These are phyloP conservation scores for Fomes fomentarius DNA, from an alignment of 1,284 basidiomycete species.

Conservation along the genomic window DNA sequence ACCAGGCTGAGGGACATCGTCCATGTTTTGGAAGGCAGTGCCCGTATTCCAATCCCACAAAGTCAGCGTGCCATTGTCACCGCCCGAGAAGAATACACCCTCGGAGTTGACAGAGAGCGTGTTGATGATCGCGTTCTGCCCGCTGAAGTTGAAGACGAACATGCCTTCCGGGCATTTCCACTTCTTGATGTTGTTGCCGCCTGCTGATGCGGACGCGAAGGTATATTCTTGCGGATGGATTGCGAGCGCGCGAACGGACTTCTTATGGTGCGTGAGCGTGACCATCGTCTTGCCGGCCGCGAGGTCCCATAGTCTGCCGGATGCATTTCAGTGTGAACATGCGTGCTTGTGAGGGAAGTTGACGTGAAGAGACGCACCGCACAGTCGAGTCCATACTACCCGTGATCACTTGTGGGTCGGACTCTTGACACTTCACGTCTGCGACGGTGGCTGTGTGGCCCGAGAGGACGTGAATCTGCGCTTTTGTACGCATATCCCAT, in stretches of 20 bases:
- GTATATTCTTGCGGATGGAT: slow-evolving; percentile 96
- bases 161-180: slow-evolving; percentile 98
- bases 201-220: slow-evolving; percentile 93
- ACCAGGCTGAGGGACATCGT: slow-evolving; percentile 95
- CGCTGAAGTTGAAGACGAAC: slow-evolving; percentile 95
- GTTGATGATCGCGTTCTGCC: slow-evolving; percentile 98
- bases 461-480: slow-evolving; percentile 90
- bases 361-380: slow-evolving; percentile 46
- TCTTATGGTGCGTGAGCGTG: slow-evolving; percentile 98
- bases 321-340: not conserved
- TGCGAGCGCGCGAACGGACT: slow-evolving; percentile 91
- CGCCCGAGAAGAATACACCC: slow-evolving; percentile 96
- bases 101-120: slow-evolving; percentile 93
- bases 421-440: slow-evolving; percentile 93
- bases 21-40: slow-evolving; percentile 91
- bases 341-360: too few species aligned
- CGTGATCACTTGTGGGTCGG: slow-evolving; percentile 97
- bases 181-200: slow-evolving; percentile 99
- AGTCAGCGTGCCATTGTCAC: slow-evolving; percentile 87
- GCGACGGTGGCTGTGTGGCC: slow-evolving; percentile 96
- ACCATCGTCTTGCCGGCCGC: slow-evolving; percentile 96
- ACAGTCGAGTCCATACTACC: slow-evolving; percentile 98
- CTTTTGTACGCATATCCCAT: slow-evolving; percentile 99
- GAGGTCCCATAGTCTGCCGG: slow-evolving; percentile 89
- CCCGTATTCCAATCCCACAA: slow-evolving; percentile 97